Evolutionary conservation across 2,329 filamentous ascomycete species (phyloP).

Genomic region (Fusarium phyllophilum): DNA sequence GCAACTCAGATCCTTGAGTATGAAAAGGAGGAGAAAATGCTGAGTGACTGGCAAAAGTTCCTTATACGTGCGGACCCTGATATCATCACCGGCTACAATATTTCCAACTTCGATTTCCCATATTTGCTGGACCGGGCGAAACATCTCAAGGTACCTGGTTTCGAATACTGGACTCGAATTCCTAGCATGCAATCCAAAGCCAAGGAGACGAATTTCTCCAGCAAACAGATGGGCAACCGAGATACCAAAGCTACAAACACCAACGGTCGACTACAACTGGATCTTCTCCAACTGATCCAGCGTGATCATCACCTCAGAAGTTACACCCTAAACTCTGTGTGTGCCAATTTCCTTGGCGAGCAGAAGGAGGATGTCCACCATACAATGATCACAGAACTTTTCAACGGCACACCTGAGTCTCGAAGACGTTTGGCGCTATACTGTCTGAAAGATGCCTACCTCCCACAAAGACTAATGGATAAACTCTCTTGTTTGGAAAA

Average conservation of each 20-base stretch:
- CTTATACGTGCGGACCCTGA: conserved; percentile 91
- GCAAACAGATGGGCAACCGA: conserved; percentile 97
- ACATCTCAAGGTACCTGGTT: conserved; percentile 80
- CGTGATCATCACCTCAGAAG: conserved; percentile 94
- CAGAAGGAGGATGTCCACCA: conserved; percentile 99
- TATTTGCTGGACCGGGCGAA: conserved; percentile 91
- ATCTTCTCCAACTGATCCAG: conserved; percentile 93
- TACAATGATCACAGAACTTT: conserved; percentile 98
- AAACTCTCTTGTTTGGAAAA: conserved; percentile 99
- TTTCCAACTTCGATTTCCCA: conserved; percentile 97
- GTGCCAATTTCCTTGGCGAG: conserved; percentile 91
- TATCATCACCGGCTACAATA: conserved; percentile 99
- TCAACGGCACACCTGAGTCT: conserved; percentile 95
- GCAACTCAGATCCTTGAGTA: conserved; percentile 93
- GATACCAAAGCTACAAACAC: conserved; percentile 96
- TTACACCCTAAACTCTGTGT: conserved; percentile 97
- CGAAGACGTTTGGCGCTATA: conserved; percentile 91
- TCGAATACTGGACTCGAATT: conserved; percentile 89
- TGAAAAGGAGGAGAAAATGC: conserved; percentile 84
- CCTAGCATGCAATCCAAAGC: conserved; percentile 75
- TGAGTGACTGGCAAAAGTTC: conserved; percentile 92
- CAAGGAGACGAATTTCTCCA: conserved; percentile 88
- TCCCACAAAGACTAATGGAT: conserved; percentile 94
- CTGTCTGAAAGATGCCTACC: conserved; percentile 96
- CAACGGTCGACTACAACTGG: conserved; percentile 90